Evolutionary conservation across 495 filamentous ascomycete species (phyloP).

Genomic region (Neurospora africana): DNA sequence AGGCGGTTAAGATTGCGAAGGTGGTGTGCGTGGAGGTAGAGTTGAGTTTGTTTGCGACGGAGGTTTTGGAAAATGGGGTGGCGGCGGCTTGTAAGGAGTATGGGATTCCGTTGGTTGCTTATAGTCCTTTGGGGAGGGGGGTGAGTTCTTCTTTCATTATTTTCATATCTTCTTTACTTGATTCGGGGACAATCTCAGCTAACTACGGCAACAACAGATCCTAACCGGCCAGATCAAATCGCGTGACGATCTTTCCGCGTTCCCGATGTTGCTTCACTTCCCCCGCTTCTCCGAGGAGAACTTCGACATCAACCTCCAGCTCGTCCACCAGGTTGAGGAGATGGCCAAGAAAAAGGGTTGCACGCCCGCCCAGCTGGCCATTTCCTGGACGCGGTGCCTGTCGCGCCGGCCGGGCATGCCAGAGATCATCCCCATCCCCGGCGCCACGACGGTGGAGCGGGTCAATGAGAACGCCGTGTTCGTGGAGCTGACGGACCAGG

Average conservation of each 20-base stretch:
- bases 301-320: constrained; percentile 62
- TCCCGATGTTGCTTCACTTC: constrained; percentile 39
- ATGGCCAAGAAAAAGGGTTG: constrained; percentile 60
- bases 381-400: constrained; percentile 55
- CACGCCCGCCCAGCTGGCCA: constrained; percentile 65
- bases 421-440: constrained; percentile 76
- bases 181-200: neutral
- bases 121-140: constrained; percentile 39
- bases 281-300: constrained; percentile 61
- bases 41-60: constrained; percentile 56
- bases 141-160: constrained; percentile 29
- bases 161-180: neutral
- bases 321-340: constrained; percentile 54
- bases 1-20: constrained; percentile 53
- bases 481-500: constrained; percentile 36
- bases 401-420: constrained; percentile 50
- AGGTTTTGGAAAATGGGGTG: constrained; percentile 66
- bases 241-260: constrained; percentile 48
- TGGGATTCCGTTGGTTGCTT: constrained; percentile 60
- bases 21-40: constrained; percentile 74
- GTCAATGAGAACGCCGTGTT: constrained; percentile 40
- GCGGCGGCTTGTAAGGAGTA: constrained; percentile 61
- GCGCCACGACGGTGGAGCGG: constrained; percentile 42
- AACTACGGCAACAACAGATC: constrained; percentile 14
- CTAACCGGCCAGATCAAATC: constrained; percentile 53